These are phyloP conservation scores for Trichoderma guizhouense DNA, from an alignment of 2,329 filamentous ascomycete species.

Conservation along the genomic window DNA sequence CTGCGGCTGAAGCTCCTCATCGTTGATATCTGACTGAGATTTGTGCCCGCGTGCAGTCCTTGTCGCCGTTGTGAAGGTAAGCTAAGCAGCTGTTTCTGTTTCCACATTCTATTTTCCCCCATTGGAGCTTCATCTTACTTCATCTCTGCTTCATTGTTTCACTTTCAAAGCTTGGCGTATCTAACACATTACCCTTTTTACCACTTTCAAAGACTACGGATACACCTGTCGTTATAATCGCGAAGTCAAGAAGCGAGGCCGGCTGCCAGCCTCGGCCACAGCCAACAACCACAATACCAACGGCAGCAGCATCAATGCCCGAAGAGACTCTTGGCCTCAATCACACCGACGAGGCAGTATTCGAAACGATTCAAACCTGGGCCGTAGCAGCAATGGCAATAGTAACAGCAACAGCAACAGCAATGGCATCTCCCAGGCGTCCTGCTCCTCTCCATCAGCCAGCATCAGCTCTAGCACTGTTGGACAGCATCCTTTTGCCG, in stretches of 20 bases:
- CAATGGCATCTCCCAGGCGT: neutral
- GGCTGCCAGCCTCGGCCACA: slow-evolving; percentile 28
- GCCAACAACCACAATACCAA: neutral
- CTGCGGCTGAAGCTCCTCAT: neutral
- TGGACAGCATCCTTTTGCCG: neutral
- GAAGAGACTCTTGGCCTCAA: slow-evolving; percentile 12
- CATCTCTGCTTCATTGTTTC: neutral
- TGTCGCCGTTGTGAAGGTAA: slow-evolving; percentile 38
- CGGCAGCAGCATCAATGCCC: neutral
- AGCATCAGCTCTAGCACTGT: slow-evolving; percentile 11
- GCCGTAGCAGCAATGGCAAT: neutral
- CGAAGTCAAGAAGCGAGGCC: slow-evolving; percentile 37
- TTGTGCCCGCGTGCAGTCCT: slow-evolving; percentile 17
- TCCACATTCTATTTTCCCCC: neutral
- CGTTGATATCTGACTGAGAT: slow-evolving; percentile 11
- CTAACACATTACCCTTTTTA: neutral
- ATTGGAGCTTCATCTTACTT: neutral
- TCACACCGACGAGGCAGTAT: slow-evolving; percentile 11
- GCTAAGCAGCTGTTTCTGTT: slow-evolving; percentile 9
- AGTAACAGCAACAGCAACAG: neutral
- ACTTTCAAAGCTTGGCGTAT: neutral
- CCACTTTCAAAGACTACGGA: slow-evolving; percentile 32
- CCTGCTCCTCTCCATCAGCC: slow-evolving; percentile 11
- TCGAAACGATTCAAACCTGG: neutral
- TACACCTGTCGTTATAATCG: slow-evolving; percentile 38